Evolutionary conservation across 2,329 filamentous ascomycete species (phyloP).

Genomic region (Cercospora zeae-maydis): DNA sequence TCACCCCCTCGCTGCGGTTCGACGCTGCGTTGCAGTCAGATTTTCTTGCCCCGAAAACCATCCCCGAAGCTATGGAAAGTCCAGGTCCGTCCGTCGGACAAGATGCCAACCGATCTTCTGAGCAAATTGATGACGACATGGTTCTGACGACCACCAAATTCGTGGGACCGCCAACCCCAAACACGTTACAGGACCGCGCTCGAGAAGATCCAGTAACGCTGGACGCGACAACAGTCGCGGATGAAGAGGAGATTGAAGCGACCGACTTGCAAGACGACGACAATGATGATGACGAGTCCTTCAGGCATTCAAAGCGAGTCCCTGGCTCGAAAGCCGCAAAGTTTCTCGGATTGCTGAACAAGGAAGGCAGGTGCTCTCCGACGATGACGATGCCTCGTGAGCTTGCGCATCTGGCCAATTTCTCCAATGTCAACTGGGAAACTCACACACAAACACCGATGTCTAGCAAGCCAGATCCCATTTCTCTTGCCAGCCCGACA

Average conservation of each 20-base stretch:
- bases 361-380: slow-evolving; percentile 6
- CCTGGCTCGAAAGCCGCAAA: slow-evolving; percentile 31
- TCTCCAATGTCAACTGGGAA: slow-evolving; percentile 2
- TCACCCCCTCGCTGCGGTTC: slow-evolving; percentile 6
- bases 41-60: slow-evolving; percentile 13
- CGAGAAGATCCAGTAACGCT: background rate
- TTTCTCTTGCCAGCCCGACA: background rate
- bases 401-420: background rate
- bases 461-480: background rate
- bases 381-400: slow-evolving; percentile 6
- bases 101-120: background rate
- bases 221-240: background rate
- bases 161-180: background rate
- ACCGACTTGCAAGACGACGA: background rate
- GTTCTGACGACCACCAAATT: background rate
- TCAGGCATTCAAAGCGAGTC: slow-evolving; percentile 6
- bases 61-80: slow-evolving; percentile 17
- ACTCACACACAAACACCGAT: background rate
- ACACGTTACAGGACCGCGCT: background rate
- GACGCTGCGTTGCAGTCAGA: slow-evolving; percentile 10
- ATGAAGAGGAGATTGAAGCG: background rate
- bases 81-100: background rate
- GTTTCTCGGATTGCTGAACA: slow-evolving; percentile 26
- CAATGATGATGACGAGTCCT: background rate
- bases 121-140: background rate